Conservation (phyloP, 257 asterid genomes). For the Scutellaria minor region DNA sequence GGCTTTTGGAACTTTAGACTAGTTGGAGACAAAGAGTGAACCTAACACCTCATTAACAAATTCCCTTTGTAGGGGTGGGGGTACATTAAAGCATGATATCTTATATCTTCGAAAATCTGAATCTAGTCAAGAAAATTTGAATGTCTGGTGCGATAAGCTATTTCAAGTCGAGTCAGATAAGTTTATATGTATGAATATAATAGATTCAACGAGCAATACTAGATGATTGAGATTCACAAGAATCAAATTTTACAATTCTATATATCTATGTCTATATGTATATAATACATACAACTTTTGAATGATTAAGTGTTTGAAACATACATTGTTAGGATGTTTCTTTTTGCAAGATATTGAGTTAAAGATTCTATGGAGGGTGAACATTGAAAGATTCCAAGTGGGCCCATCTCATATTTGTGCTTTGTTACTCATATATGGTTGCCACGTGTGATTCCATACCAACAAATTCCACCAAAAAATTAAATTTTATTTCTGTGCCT, state of each 20-base stretch:
- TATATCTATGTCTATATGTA: background rate
- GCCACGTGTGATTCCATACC: slow-evolving; percentile 60
- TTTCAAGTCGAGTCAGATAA: too few species aligned
- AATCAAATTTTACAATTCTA: background rate
- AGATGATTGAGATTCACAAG: too few species aligned
- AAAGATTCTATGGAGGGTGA: slow-evolving; percentile 52
- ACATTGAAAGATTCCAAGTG: slow-evolving; percentile 53
- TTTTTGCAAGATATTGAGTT: slow-evolving; percentile 43
- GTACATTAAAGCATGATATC: background rate
- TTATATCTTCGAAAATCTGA: too few species aligned
- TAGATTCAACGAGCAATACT: too few species aligned
- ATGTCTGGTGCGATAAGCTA: too few species aligned
- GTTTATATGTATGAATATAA: too few species aligned
- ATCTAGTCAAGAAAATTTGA: too few species aligned
- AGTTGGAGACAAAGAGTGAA: slow-evolving; percentile 43
- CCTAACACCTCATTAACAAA: slow-evolving; percentile 36
- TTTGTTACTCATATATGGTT: slow-evolving; percentile 33
- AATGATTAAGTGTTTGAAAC: slow-evolving; percentile 42
- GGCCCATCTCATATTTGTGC: slow-evolving; percentile 37
- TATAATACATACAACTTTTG: background rate
- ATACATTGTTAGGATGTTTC: background rate
- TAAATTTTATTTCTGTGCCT: slow-evolving; percentile 13
- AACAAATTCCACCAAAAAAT: slow-evolving; percentile 2
- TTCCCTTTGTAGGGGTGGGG: background rate
- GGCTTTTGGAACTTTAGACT: slow-evolving; percentile 49